Evolutionary conservation across 208 protist genomes (phyloP).

Genomic region (Angomonas deanei): DNA sequence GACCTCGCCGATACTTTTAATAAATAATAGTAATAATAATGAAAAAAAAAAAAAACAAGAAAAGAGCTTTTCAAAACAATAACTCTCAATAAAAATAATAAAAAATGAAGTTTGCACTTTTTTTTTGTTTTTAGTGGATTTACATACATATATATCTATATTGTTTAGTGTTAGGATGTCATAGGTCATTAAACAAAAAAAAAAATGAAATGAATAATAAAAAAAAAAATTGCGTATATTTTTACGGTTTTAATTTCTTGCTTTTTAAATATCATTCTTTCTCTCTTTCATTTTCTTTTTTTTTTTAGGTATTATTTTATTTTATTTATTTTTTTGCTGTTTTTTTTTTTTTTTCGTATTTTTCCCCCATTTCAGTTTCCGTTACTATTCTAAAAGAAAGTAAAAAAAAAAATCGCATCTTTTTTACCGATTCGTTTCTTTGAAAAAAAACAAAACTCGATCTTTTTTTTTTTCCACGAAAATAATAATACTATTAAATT

Average conservation of each 20-base stretch:
- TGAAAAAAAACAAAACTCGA: neutral
- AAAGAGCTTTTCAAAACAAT: neutral
- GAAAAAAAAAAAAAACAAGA: neutral
- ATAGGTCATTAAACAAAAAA: constrained; percentile 1
- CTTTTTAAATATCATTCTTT: neutral
- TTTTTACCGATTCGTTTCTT: neutral
- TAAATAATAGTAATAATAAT: neutral
- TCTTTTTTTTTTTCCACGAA: constrained; percentile 3
- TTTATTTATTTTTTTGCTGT: neutral
- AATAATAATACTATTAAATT: constrained; percentile 1
- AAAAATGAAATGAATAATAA: constrained; percentile 6
- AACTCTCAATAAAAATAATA: neutral
- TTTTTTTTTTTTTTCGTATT: neutral
- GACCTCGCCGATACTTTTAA: constrained; percentile 79
- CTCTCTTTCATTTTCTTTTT: constrained; percentile 2
- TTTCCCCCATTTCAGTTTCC: neutral
- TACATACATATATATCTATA: too few relatives aligned
- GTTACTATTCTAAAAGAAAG: constrained; percentile 1
- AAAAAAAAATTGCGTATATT: constrained; percentile 2
- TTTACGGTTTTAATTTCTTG: neutral
- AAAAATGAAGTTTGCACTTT: constrained; percentile 3
- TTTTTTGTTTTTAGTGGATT: neutral
- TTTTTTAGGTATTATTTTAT: neutral
- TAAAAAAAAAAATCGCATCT: constrained; percentile 2
- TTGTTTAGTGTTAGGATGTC: too few relatives aligned